Conservation (phyloP, 352 stramenopile genomes). For the Phytophthora megakarya region DNA sequence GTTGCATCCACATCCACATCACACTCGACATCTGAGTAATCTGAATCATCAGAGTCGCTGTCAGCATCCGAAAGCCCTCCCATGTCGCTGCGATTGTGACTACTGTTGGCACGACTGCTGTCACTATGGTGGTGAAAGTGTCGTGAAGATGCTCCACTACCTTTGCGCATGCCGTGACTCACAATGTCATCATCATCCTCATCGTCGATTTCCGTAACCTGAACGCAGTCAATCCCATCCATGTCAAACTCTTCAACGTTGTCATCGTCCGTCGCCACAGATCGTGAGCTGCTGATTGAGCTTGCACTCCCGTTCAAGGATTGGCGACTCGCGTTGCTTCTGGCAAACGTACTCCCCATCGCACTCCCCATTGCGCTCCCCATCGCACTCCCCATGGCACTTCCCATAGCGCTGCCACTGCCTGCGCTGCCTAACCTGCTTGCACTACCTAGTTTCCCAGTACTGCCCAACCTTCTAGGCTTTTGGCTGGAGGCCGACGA, state of each 20-base stretch:
- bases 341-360: slow-evolving; percentile 22
- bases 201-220: slow-evolving; percentile 77
- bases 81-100: slow-evolving; percentile 37
- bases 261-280: slow-evolving; percentile 37
- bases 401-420: slow-evolving; percentile 26
- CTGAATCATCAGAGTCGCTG: slow-evolving; percentile 61
- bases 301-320: slow-evolving; percentile 52
- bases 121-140: slow-evolving; percentile 45
- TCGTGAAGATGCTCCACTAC: slow-evolving; percentile 41
- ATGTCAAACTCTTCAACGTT: slow-evolving; percentile 66
- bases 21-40: slow-evolving; percentile 83
- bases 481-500: slow-evolving; percentile 53
- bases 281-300: slow-evolving; percentile 57
- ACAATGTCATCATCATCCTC: slow-evolving; percentile 70
- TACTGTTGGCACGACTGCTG: slow-evolving; percentile 40
- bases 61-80: slow-evolving; percentile 39
- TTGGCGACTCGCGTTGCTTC: slow-evolving; percentile 37
- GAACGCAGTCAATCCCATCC: slow-evolving; percentile 76
- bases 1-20: slow-evolving; percentile 89
- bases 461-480: slow-evolving; percentile 33
- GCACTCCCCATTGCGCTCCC: slow-evolving; percentile 21
- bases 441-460: slow-evolving; percentile 23
- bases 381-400: slow-evolving; percentile 27
- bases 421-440: slow-evolving; percentile 22
- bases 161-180: slow-evolving; percentile 40